Percentiles rank a stretch among this genome's conserved stretches.
These are phyloP conservation scores for Calocybe gambosa DNA, from an alignment of 1,284 basidiomycete species.

Conservation along the genomic window DNA sequence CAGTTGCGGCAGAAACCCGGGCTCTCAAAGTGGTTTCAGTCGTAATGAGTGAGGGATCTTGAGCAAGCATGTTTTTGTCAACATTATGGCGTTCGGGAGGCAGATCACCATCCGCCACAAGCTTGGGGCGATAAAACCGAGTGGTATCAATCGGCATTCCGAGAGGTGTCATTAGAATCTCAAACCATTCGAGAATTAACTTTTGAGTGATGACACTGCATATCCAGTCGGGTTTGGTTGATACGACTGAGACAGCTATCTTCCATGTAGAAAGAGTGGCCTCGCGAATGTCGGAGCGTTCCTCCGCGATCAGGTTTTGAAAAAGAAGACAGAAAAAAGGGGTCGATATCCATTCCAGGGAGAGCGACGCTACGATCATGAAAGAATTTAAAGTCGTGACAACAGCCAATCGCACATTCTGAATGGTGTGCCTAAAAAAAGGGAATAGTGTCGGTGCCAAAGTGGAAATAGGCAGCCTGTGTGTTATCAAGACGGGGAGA, in stretches of 20 bases:
- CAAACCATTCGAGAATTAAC: slow-evolving; percentile 76
- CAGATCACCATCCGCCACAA: slow-evolving; percentile 38
- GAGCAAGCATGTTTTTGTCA: slow-evolving; percentile 92
- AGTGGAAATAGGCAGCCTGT: slow-evolving; percentile 67
- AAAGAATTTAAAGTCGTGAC: slow-evolving; percentile 88
- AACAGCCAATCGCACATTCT: slow-evolving; percentile 89
- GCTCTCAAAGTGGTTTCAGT: slow-evolving; percentile 80
- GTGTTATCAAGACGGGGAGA: slow-evolving; percentile 7
- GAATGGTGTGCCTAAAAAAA: slow-evolving; percentile 97
- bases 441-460: slow-evolving; percentile 90
- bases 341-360: slow-evolving; percentile 78
- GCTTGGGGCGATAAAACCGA: slow-evolving; percentile 65
- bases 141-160: slow-evolving; percentile 74
- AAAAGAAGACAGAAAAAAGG: slow-evolving; percentile 83
- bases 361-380: slow-evolving; percentile 71
- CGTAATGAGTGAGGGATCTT: slow-evolving; percentile 84
- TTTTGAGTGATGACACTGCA: slow-evolving; percentile 47
- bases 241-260: slow-evolving; percentile 58
- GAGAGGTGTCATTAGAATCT: slow-evolving; percentile 86
- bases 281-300: slow-evolving; percentile 81
- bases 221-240: slow-evolving; percentile 40
- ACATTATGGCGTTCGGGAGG: slow-evolving; percentile 81
- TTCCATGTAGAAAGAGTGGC: slow-evolving; percentile 77
- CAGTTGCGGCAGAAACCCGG: slow-evolving; percentile 75
- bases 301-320: slow-evolving; percentile 94